phyloP scores from a whole-genome alignment of 495 filamentous ascomycete species.

The Annulohypoxylon bovei region DNA sequence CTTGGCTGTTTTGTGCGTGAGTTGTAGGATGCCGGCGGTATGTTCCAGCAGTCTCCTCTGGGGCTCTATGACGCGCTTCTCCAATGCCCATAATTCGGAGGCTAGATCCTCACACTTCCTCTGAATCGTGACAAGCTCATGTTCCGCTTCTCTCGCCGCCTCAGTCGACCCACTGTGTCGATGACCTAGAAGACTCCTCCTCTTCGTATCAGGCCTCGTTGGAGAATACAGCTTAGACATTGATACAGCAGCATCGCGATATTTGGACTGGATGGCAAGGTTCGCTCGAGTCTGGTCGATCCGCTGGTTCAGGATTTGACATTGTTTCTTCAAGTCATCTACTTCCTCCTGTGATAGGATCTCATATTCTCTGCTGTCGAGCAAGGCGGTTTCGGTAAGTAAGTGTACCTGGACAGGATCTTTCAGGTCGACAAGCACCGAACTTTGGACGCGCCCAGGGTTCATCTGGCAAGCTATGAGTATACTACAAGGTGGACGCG shows the following conservation, averaged over 20 bases:
- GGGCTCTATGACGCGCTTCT: slow-evolving; percentile 75
- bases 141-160: slow-evolving; percentile 68
- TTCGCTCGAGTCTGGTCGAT: slow-evolving; percentile 82
- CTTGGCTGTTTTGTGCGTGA: slow-evolving; percentile 74
- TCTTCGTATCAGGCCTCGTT: slow-evolving; percentile 50
- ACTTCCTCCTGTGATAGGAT: slow-evolving; percentile 90
- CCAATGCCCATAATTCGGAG: slow-evolving; percentile 78
- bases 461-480: slow-evolving; percentile 50
- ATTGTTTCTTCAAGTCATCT: slow-evolving; percentile 88
- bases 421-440: slow-evolving; percentile 58
- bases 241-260: slow-evolving; percentile 89
- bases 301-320: slow-evolving; percentile 71
- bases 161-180: slow-evolving; percentile 53
- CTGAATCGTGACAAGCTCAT: slow-evolving; percentile 76
- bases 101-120: slow-evolving; percentile 87
- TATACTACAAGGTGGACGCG: slow-evolving; percentile 1
- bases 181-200: slow-evolving; percentile 65
- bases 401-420: slow-evolving; percentile 78
- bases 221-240: slow-evolving; percentile 78
- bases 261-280: slow-evolving; percentile 89
- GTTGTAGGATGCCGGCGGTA: slow-evolving; percentile 88
- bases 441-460: slow-evolving; percentile 51
- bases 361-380: slow-evolving; percentile 83
- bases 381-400: slow-evolving; percentile 90
- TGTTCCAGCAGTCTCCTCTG: slow-evolving; percentile 83